Conservation (phyloP, 495 filamentous ascomycete genomes). For the Lepidopterella palustris region DNA sequence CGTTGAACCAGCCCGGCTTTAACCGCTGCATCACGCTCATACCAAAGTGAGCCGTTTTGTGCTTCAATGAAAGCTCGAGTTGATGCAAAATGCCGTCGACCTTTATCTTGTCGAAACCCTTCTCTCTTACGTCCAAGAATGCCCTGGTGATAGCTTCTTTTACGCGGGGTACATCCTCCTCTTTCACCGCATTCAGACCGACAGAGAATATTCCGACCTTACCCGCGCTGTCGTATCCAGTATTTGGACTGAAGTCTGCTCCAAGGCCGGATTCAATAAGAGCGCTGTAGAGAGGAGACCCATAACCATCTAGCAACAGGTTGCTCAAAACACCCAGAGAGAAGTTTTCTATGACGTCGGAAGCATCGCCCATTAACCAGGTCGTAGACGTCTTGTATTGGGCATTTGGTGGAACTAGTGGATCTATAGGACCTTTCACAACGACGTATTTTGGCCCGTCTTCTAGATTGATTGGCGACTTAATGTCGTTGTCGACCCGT, state of each 20-base stretch:
- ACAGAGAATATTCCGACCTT: conserved; percentile 79
- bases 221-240: conserved; percentile 74
- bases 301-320: conserved; percentile 84
- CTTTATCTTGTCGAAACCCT: conserved; percentile 81
- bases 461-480: conserved; percentile 65
- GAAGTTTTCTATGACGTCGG: conserved; percentile 79
- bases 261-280: conserved; percentile 87
- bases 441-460: conserved; percentile 59
- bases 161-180: conserved; percentile 69
- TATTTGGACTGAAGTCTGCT: conserved; percentile 88
- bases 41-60: conserved; percentile 92
- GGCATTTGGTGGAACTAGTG: conserved; percentile 72
- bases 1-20: conserved; percentile 90
- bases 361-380: conserved; percentile 80
- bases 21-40: conserved; percentile 83
- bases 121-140: conserved; percentile 55
- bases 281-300: conserved; percentile 86
- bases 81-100: conserved; percentile 91
- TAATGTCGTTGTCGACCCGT: conserved; percentile 62
- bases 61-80: conserved; percentile 80
- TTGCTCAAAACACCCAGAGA: conserved; percentile 73
- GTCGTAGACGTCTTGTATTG: conserved; percentile 91
- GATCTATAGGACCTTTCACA: conserved; percentile 79
- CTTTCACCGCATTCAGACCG: conserved; percentile 76
- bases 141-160: conserved; percentile 65